Conservation (phyloP, 2,329 filamentous ascomycete species). For the Calonectria leucothoes region DNA sequence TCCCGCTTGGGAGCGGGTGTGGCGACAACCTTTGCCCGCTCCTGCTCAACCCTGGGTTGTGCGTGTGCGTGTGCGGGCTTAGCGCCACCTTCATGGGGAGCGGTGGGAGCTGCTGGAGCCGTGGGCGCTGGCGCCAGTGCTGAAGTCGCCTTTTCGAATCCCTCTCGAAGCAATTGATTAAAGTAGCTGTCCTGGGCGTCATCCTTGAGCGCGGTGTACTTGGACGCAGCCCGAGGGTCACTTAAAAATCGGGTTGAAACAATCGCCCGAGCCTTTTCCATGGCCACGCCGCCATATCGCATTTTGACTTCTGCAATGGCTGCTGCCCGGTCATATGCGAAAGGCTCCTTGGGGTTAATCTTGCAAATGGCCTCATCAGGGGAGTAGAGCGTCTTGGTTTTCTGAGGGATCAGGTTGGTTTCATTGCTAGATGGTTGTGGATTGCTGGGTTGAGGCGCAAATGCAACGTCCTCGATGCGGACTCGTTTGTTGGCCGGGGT, state of each 20-base stretch:
- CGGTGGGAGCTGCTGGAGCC: neutral
- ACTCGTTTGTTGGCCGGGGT: constrained; percentile 28
- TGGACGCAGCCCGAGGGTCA: neutral
- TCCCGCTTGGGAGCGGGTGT: neutral
- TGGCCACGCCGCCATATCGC: constrained; percentile 27
- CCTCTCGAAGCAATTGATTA: constrained; percentile 1
- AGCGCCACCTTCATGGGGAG: neutral
- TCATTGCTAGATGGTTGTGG: neutral
- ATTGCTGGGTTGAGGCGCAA: neutral
- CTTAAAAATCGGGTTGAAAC: constrained; percentile 25
- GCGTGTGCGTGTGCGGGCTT: neutral
- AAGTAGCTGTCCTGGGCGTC: constrained; percentile 10
- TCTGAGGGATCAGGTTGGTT: neutral
- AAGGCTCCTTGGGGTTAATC: constrained; percentile 17
- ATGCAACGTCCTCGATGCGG: constrained; percentile 14
- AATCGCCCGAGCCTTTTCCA: constrained; percentile 29
- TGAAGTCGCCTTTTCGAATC: neutral
- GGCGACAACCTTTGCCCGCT: neutral
- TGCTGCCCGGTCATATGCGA: constrained; percentile 20
- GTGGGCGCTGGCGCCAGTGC: neutral
- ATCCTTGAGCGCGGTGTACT: neutral
- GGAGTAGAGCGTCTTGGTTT: neutral
- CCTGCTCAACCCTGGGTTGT: neutral
- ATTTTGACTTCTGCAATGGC: constrained; percentile 33
- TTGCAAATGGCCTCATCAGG: constrained; percentile 27